These are phyloP conservation scores for Lentinula raphanica DNA, from an alignment of 768 basidiomycete genomes.

Conservation along the genomic window DNA sequence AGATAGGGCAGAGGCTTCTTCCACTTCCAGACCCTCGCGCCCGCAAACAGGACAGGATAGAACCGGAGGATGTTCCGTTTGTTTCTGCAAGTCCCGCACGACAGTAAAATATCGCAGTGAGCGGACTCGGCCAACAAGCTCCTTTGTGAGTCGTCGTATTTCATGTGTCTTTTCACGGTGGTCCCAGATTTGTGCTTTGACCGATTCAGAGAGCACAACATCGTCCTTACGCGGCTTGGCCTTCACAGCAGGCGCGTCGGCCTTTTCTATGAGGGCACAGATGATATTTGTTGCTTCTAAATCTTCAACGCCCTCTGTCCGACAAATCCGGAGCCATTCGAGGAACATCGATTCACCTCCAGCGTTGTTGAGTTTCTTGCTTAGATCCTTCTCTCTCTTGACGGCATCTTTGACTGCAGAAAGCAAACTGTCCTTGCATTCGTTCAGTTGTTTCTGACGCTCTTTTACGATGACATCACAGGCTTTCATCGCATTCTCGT, in stretches of 20 bases:
- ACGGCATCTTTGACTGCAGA: conserved; percentile 61
- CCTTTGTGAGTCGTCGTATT: conserved; percentile 78
- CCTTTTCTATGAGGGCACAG: conserved; percentile 54
- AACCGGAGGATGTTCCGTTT: conserved; percentile 51
- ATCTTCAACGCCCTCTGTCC: conserved; percentile 72
- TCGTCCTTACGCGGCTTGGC: conserved; percentile 52
- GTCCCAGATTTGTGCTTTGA: conserved; percentile 66
- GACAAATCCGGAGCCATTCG: conserved; percentile 67
- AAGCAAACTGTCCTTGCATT: conserved; percentile 71
- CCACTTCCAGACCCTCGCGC: conserved; percentile 48
- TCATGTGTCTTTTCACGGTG: conserved; percentile 86
- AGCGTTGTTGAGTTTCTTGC: conserved; percentile 43
- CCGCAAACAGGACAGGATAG: conserved; percentile 63
- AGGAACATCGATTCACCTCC: conserved; percentile 74
- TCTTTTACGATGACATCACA: conserved; percentile 89
- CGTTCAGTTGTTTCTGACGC: conserved; percentile 71
- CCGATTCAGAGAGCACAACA: conserved; percentile 42
- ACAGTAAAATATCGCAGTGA: conserved; percentile 90
- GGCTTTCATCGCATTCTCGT: conserved; percentile 80
- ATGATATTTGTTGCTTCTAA: conserved; percentile 66
- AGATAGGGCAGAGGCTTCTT: conserved; percentile 78
- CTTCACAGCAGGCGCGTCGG: conserved; percentile 43
- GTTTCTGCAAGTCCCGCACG: conserved; percentile 83
- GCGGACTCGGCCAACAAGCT: conserved; percentile 83
- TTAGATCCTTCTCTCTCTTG: conserved; percentile 51